Percentiles rank a stretch among this genome's conserved stretches.
phyloP scores from a whole-genome alignment of 768 basidiomycete species.

The Leccinum subgranulosum region DNA sequence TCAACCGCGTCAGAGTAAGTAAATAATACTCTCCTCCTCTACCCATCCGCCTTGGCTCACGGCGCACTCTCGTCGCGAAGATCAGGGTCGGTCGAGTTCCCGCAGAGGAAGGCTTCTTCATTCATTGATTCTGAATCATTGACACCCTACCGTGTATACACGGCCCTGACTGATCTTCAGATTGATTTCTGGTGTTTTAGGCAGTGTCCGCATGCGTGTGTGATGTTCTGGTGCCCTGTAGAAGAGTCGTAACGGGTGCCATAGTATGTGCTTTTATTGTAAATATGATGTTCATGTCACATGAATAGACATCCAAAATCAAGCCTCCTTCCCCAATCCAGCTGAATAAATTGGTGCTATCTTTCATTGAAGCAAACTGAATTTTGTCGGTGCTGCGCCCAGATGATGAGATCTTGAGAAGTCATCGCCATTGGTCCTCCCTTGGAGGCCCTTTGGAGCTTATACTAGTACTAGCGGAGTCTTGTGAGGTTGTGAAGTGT shows the following conservation, averaged over 20 bases:
- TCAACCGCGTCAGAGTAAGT: background rate
- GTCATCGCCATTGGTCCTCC: conserved; percentile 3
- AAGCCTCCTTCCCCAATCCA: no score
- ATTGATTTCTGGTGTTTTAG: no score
- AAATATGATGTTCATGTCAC: background rate
- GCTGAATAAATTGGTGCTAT: no score
- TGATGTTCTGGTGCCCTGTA: no score
- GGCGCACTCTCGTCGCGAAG: background rate
- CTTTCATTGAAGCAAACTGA: background rate
- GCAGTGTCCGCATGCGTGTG: no score
- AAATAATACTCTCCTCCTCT: background rate
- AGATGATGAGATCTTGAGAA: background rate
- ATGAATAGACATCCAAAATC: background rate
- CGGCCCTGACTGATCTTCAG: background rate
- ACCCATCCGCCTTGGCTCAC: background rate
- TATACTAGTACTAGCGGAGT: background rate
- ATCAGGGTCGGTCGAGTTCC: background rate
- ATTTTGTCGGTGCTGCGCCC: background rate
- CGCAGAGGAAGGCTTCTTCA: background rate
- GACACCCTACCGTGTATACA: no score
- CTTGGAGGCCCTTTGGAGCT: background rate
- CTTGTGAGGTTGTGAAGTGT: background rate
- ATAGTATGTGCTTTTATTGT: no score
- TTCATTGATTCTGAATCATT: no score
- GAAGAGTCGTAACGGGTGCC: no score